Percentiles rank a stretch among this genome's conserved stretches.
These are phyloP conservation scores for Exophiala bonariae DNA, from an alignment of 2,329 filamentous ascomycete genomes.

Conservation along the genomic window DNA sequence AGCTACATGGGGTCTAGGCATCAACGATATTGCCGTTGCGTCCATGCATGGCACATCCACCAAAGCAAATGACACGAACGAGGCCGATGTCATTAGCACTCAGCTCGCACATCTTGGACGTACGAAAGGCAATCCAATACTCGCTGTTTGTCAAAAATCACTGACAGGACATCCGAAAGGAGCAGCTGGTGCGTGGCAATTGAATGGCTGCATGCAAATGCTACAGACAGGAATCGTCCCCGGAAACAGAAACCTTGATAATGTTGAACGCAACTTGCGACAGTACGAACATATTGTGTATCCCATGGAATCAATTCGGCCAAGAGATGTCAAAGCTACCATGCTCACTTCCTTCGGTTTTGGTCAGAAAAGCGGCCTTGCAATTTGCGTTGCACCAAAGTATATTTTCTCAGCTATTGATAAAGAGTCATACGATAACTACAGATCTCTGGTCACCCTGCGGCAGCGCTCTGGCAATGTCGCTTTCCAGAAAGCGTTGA, in stretches of 20 bases:
- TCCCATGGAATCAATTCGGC: not conserved
- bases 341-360: slow-evolving; percentile 45
- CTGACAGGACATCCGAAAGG: slow-evolving; percentile 42
- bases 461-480: slow-evolving; percentile 2
- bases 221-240: slow-evolving; percentile 35
- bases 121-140: slow-evolving; percentile 33
- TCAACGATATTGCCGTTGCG: slow-evolving; percentile 41
- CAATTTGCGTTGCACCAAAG: slow-evolving; percentile 1
- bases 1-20: slow-evolving; percentile 37
- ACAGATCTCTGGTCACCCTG: not conserved
- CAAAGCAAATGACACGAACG: slow-evolving; percentile 41
- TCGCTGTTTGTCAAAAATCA: slow-evolving; percentile 39
- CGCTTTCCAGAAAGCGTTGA: slow-evolving; percentile 1
- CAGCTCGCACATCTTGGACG: slow-evolving; percentile 40
- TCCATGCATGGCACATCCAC: slow-evolving; percentile 46
- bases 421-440: slow-evolving; percentile 2
- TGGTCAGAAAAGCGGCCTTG: slow-evolving; percentile 43
- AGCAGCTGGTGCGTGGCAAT: slow-evolving; percentile 38
- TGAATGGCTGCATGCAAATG: slow-evolving; percentile 42
- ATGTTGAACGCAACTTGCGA: slow-evolving; percentile 32
- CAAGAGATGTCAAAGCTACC: not conserved
- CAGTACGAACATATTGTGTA: slow-evolving; percentile 2
- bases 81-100: slow-evolving; percentile 35
- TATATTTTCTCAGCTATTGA: slow-evolving; percentile 4
- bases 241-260: slow-evolving; percentile 40